Evolutionary conservation across 352 stramenopile genomes (phyloP).

Genomic region (Pythium volutum): DNA sequence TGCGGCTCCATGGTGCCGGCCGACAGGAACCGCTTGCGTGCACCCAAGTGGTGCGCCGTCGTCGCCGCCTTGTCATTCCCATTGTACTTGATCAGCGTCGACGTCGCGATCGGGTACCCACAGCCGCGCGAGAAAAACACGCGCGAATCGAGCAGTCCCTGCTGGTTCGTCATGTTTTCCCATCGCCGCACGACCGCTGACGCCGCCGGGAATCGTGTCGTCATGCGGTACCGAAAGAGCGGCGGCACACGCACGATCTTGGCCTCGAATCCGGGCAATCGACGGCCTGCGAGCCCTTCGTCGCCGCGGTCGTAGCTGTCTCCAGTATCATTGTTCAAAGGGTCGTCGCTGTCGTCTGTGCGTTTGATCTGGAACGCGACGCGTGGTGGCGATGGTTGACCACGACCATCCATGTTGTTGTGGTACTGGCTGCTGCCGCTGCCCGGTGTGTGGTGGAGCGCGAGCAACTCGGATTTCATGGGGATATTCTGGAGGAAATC

Average conservation of each 20-base stretch:
- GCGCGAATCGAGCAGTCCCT: constrained; percentile 64
- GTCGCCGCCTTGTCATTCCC: constrained; percentile 58
- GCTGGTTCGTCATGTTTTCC: constrained; percentile 60
- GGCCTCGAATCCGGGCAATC: constrained; percentile 64
- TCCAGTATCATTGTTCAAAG: neutral
- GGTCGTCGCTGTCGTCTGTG: neutral
- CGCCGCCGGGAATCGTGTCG: constrained; percentile 69
- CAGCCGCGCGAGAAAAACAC: constrained; percentile 82
- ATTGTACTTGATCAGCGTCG: constrained; percentile 86
- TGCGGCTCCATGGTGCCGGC: constrained; percentile 47
- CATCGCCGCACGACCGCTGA: constrained; percentile 79
- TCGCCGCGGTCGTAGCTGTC: constrained; percentile 7
- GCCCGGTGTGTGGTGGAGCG: neutral
- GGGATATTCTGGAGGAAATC: constrained; percentile 89
- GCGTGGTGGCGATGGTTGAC: constrained; percentile 8
- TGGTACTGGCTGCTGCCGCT: neutral
- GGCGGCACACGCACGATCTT: constrained; percentile 61
- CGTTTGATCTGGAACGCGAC: constrained; percentile 15
- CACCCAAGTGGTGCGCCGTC: neutral
- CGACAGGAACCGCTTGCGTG: constrained; percentile 57
- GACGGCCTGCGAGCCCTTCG: constrained; percentile 57
- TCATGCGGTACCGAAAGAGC: constrained; percentile 73
- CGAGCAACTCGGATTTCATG: constrained; percentile 59
- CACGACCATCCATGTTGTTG: constrained; percentile 5
- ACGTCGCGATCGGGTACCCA: constrained; percentile 80